A percentile compares a stretch with the other conserved stretches of the same genome.
Conservation (phyloP, 805 yeast species). For the Candida chauliodis region DNA sequence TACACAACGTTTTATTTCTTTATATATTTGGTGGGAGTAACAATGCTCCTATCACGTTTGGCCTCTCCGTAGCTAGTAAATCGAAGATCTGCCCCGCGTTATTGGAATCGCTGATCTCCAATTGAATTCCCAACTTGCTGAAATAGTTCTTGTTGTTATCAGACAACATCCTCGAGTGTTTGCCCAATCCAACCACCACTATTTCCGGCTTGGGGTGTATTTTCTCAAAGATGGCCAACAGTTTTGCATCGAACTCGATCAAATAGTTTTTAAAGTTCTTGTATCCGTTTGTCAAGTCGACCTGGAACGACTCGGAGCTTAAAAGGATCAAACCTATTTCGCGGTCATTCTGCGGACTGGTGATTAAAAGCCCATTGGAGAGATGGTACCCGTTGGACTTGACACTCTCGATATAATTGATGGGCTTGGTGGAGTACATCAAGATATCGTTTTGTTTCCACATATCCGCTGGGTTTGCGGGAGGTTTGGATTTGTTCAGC, state of each 20-base stretch:
- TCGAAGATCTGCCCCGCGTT: constrained; percentile 71
- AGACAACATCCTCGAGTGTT: constrained; percentile 57
- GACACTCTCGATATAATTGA: constrained; percentile 41
- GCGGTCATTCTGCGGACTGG: constrained; percentile 30
- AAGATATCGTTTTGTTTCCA: constrained; percentile 42
- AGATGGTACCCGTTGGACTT: constrained; percentile 57
- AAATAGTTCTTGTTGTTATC: constrained; percentile 50
- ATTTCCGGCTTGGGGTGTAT: constrained; percentile 78
- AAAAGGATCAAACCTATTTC: constrained; percentile 47
- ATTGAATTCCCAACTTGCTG: constrained; percentile 59
- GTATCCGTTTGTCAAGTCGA: constrained; percentile 46
- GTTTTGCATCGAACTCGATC: constrained; percentile 46
- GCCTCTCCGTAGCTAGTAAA: constrained; percentile 75
- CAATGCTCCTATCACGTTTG: constrained; percentile 68
- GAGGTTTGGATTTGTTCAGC: constrained; percentile 34
- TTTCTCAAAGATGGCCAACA: constrained; percentile 47
- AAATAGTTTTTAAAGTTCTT: constrained; percentile 36
- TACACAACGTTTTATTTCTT: not conserved
- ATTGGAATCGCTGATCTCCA: constrained; percentile 61
- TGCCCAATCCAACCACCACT: constrained; percentile 68
- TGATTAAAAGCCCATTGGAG: constrained; percentile 48
- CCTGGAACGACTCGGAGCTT: constrained; percentile 59
- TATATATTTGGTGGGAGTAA: constrained; percentile 65
- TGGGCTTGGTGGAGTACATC: constrained; percentile 39
- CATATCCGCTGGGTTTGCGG: constrained; percentile 42